Conservation (phyloP, 2,329 filamentous ascomycete genomes). For the Sclerotinia nivalis region DNA sequence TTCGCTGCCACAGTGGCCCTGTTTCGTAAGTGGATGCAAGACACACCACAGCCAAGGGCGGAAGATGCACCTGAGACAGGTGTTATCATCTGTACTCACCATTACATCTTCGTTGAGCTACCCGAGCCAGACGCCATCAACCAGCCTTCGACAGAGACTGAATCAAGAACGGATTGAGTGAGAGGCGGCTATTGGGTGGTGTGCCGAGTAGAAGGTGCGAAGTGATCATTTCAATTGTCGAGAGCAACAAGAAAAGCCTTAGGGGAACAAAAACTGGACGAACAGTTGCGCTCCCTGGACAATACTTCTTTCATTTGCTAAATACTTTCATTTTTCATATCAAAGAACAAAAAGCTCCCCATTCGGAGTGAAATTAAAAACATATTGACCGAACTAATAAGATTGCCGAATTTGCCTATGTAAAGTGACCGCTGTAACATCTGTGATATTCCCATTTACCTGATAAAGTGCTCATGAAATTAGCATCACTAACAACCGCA, state of each 20-base stretch:
- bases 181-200: background rate
- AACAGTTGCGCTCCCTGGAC: background rate
- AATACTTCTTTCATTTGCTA: background rate
- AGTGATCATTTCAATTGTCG: background rate
- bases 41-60: background rate
- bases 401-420: background rate
- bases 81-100: too few species aligned
- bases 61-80: too few species aligned
- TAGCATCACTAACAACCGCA: background rate
- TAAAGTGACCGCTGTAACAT: background rate
- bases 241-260: background rate
- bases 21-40: background rate
- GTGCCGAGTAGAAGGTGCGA: background rate
- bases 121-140: too few species aligned
- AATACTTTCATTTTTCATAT: background rate
- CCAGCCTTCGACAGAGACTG: too few species aligned
- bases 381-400: background rate
- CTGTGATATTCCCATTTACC: background rate
- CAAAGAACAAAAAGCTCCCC: background rate
- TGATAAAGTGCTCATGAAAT: background rate
- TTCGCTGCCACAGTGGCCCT: background rate
- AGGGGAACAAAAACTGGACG: background rate
- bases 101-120: too few species aligned
- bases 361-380: background rate
- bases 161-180: background rate